Evolutionary conservation across 2,329 filamentous ascomycete species (phyloP).

Genomic region (Podosphaera fusca): DNA sequence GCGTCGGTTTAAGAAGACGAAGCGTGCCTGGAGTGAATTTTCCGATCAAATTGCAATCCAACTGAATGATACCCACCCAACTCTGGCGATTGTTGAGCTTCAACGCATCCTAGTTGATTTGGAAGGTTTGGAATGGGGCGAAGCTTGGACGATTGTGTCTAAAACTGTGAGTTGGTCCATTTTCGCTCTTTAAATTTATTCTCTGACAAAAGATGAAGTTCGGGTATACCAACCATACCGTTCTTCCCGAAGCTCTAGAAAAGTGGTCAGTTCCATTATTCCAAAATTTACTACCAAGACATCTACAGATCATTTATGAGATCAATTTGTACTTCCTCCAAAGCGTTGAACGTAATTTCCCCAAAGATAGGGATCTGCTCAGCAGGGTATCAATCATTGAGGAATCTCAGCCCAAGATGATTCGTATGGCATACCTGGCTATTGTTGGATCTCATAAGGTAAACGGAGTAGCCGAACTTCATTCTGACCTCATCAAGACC

Average conservation of each 20-base stretch:
- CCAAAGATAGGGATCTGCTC: slow-evolving; percentile 70
- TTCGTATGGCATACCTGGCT: slow-evolving; percentile 88
- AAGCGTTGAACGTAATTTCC: slow-evolving; percentile 70
- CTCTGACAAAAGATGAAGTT: slow-evolving; percentile 24
- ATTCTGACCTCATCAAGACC: slow-evolving; percentile 93
- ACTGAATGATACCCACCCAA: slow-evolving; percentile 93
- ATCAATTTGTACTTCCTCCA: slow-evolving; percentile 93
- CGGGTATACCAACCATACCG: slow-evolving; percentile 96
- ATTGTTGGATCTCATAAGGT: slow-evolving; percentile 98
- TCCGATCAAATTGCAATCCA: slow-evolving; percentile 90
- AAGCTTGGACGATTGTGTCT: slow-evolving; percentile 65
- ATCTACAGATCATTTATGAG: slow-evolving; percentile 94
- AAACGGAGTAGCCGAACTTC: slow-evolving; percentile 91
- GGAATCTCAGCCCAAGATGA: slow-evolving; percentile 90
- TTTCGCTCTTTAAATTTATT: not conserved
- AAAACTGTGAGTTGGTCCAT: slow-evolving; percentile 29
- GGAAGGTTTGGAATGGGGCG: slow-evolving; percentile 82
- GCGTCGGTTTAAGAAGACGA: slow-evolving; percentile 92
- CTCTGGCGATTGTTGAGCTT: slow-evolving; percentile 83
- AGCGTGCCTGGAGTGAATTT: slow-evolving; percentile 77
- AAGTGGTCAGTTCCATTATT: slow-evolving; percentile 92
- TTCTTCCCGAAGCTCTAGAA: slow-evolving; percentile 87
- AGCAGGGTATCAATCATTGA: slow-evolving; percentile 87
- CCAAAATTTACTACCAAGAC: slow-evolving; percentile 78
- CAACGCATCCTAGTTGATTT: slow-evolving; percentile 78